A percentile compares a stretch with the other conserved stretches of the same genome.
Conservation (phyloP, 2,329 filamentous ascomycete species). For the Eutypella sp. region DNA sequence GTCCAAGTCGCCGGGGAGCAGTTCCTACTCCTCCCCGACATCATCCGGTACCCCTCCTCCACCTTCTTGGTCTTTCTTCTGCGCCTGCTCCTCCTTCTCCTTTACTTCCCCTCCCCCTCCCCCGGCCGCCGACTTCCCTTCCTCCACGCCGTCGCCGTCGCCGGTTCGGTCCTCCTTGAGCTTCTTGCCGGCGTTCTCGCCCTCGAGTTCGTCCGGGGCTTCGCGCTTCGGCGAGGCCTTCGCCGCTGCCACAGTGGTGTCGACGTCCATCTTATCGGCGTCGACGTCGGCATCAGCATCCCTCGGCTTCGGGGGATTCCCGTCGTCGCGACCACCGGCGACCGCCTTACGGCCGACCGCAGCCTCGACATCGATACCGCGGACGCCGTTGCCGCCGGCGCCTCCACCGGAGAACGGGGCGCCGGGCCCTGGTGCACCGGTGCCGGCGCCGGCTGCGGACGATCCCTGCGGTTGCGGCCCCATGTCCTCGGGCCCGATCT, state of each 20-base stretch:
- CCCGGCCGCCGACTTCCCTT: conserved; percentile 7
- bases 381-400: conserved; percentile 35
- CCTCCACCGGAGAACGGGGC: conserved; percentile 32
- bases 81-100: too few relatives aligned
- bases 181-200: conserved; percentile 39
- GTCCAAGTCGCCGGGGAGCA: too few relatives aligned
- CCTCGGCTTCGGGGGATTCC: neutral
- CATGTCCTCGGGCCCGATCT: conserved; percentile 81
- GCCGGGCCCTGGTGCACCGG: too few relatives aligned
- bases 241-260: too few relatives aligned
- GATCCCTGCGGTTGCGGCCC: conserved; percentile 55
- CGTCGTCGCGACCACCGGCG: conserved; percentile 5
- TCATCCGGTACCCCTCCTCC: too few relatives aligned
- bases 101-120: conserved; percentile 14
- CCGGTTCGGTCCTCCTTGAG: conserved; percentile 37
- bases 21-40: too few relatives aligned
- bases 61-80: too few relatives aligned
- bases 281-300: conserved; percentile 13
- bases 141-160: neutral
- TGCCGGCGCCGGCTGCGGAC: too few relatives aligned
- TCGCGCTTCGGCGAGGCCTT: conserved; percentile 54
- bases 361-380: conserved; percentile 55
- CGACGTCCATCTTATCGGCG: conserved; percentile 28
- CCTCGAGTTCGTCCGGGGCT: conserved; percentile 44
- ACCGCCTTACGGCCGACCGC: conserved; percentile 51